These are phyloP conservation scores for Hymenoscyphus albidus DNA, from an alignment of 2,329 filamentous ascomycete genomes.

Conservation along the genomic window DNA sequence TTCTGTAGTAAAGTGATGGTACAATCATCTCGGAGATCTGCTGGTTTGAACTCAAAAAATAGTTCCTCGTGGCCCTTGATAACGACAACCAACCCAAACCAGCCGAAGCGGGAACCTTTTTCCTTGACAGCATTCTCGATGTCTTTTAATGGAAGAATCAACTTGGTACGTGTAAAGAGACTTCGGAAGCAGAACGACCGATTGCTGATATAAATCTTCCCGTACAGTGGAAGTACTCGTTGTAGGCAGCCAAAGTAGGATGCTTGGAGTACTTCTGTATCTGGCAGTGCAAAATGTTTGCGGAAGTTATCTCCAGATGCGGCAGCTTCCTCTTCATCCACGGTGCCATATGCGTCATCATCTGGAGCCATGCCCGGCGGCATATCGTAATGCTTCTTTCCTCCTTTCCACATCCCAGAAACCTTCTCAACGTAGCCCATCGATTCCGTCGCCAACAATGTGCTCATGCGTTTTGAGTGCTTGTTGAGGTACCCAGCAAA, in stretches of 20 bases:
- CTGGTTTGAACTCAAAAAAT: conserved; percentile 86
- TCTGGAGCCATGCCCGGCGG: conserved; percentile 49
- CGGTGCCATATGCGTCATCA: conserved; percentile 50
- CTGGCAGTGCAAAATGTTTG: conserved; percentile 83
- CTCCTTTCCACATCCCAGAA: conserved; percentile 93
- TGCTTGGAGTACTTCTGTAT: conserved; percentile 76
- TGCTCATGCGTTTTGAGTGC: conserved; percentile 77
- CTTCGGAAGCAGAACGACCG: conserved; percentile 90
- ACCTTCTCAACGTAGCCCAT: conserved; percentile 97
- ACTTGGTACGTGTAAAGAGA: conserved; percentile 82
- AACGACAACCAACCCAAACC: conserved; percentile 85
- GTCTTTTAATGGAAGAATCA: conserved; percentile 86
- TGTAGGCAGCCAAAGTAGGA: conserved; percentile 93
- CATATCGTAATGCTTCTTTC: conserved; percentile 80
- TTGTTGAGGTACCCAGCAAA: conserved; percentile 79
- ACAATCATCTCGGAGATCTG: conserved; percentile 82
- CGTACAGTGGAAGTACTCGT: conserved; percentile 84
- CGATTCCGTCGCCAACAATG: conserved; percentile 78
- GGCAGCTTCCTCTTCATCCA: conserved; percentile 61
- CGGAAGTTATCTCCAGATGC: conserved; percentile 77
- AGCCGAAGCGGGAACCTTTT: conserved; percentile 89
- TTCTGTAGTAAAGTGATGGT: conserved; percentile 74
- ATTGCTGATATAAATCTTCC: conserved; percentile 92
- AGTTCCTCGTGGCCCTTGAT: conserved; percentile 92
- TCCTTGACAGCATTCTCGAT: conserved; percentile 93